Percentiles rank a stretch among this genome's conserved stretches.
Conservation (phyloP, 169 alveolate genomes). For the Neospora caninum region DNA sequence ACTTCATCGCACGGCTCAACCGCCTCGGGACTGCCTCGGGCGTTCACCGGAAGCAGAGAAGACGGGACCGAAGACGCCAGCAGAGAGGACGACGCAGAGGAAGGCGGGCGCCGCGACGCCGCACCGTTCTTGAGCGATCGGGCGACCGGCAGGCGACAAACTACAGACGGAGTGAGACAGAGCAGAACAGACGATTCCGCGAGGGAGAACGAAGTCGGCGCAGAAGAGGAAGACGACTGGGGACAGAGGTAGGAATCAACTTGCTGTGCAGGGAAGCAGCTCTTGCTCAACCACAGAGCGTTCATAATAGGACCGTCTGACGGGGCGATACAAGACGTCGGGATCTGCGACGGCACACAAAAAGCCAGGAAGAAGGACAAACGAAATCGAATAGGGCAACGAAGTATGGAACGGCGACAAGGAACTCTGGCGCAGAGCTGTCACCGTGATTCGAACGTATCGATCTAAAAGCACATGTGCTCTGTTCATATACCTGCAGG, state of each 20-base stretch:
- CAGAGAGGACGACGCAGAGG: neutral
- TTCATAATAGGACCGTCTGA: conserved; percentile 10
- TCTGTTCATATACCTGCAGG: too few relatives aligned
- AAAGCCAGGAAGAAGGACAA: neutral
- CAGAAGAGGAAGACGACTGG: neutral
- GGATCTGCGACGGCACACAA: neutral
- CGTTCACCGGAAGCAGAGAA: neutral
- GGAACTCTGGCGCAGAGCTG: too few relatives aligned
- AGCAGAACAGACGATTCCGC: neutral
- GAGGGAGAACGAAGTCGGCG: neutral
- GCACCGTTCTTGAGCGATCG: neutral
- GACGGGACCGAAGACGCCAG: neutral
- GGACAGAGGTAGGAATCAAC: neutral
- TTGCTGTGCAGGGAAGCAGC: neutral
- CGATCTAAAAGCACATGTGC: too few relatives aligned
- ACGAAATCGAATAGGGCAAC: neutral
- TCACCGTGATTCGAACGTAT: too few relatives aligned
- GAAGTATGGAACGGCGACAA: too few relatives aligned
- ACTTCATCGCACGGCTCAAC: neutral
- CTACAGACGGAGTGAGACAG: conserved; percentile 25
- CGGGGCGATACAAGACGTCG: neutral
- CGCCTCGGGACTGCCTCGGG: neutral
- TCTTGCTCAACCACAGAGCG: conserved; percentile 14
- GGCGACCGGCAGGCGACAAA: neutral
- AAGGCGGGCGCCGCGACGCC: neutral